These are phyloP conservation scores for Diaporthe helianthi DNA, from an alignment of 2,329 filamentous ascomycete genomes.

Conservation along the genomic window DNA sequence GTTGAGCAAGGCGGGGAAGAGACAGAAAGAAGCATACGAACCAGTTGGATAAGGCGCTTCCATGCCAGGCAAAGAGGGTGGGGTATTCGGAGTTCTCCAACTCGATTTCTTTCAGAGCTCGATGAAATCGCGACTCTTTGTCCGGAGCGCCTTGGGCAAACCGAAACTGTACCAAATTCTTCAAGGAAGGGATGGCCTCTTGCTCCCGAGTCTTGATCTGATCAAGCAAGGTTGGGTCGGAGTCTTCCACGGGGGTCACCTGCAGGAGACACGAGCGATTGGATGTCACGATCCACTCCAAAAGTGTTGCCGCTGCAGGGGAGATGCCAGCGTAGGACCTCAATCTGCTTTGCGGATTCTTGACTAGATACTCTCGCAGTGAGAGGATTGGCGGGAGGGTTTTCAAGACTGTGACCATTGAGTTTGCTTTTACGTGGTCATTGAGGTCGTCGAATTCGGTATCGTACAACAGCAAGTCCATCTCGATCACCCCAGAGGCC, in stretches of 20 bases:
- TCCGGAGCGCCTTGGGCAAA: conserved; percentile 89
- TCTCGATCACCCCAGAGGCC: not conserved
- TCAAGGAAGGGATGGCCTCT: conserved; percentile 64
- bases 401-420: conserved; percentile 60
- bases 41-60: conserved; percentile 45
- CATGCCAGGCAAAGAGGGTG: conserved; percentile 56
- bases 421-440: conserved; percentile 53
- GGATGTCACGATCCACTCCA: conserved; percentile 90
- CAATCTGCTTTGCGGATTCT: conserved; percentile 49
- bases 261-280: conserved; percentile 88
- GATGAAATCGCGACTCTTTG: conserved; percentile 78
- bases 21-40: not conserved
- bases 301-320: conserved; percentile 68
- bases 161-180: conserved; percentile 76
- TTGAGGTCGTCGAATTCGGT: conserved; percentile 64
- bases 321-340: conserved; percentile 62
- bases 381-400: conserved; percentile 66
- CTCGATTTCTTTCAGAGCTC: conserved; percentile 58
- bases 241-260: conserved; percentile 48
- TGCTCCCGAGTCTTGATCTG: conserved; percentile 44
- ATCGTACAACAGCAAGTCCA: conserved; percentile 52
- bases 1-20: no score
- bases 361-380: conserved; percentile 60
- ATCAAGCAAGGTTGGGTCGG: conserved; percentile 47
- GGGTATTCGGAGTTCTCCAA: conserved; percentile 1